A percentile compares a stretch with the other conserved stretches of the same genome.
Evolutionary conservation across 805 yeast species (phyloP).

Genomic region (Ogataea corticis): DNA sequence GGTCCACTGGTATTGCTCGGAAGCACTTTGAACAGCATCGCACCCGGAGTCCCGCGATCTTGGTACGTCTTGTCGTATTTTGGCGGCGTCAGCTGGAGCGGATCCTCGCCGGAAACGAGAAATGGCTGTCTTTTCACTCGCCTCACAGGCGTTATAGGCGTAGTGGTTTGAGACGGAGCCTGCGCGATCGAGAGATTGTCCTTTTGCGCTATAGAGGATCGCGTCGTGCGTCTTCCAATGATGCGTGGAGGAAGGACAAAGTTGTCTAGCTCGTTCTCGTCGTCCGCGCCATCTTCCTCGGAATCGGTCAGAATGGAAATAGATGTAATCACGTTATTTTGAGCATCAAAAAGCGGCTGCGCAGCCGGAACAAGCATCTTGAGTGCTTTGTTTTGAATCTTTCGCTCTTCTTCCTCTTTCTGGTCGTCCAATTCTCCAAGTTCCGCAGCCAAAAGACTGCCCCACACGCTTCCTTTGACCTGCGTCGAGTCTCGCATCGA

Average conservation of each 20-base stretch:
- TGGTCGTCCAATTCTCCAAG: constrained; percentile 16
- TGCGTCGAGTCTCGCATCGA: constrained; percentile 37
- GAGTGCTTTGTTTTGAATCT: constrained; percentile 11
- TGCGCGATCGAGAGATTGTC: constrained; percentile 19
- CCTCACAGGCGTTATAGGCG: constrained; percentile 7
- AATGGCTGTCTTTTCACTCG: constrained; percentile 10
- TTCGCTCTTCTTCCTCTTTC: constrained; percentile 1
- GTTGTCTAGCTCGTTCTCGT: constrained; percentile 7
- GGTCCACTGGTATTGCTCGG: constrained; percentile 20
- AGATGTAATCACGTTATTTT: constrained; percentile 12
- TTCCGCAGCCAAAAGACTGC: constrained; percentile 35
- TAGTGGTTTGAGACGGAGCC: background rate
- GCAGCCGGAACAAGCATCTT: background rate
- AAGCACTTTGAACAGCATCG: constrained; percentile 13
- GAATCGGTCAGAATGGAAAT: constrained; percentile 19
- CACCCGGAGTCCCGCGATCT: constrained; percentile 11
- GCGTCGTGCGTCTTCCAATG: constrained; percentile 21
- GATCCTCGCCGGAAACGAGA: constrained; percentile 16
- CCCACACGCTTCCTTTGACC: constrained; percentile 39
- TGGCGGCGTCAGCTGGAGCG: constrained; percentile 19
- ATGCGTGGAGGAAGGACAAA: constrained; percentile 8
- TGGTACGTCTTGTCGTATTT: constrained; percentile 13
- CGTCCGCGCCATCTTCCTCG: constrained; percentile 23
- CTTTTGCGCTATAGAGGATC: constrained; percentile 20
- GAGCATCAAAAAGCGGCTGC: background rate